A percentile compares a stretch with the other conserved stretches of the same genome.
phyloP scores from a whole-genome alignment of 495 filamentous ascomycete genomes.

The Podospora appendiculata region DNA sequence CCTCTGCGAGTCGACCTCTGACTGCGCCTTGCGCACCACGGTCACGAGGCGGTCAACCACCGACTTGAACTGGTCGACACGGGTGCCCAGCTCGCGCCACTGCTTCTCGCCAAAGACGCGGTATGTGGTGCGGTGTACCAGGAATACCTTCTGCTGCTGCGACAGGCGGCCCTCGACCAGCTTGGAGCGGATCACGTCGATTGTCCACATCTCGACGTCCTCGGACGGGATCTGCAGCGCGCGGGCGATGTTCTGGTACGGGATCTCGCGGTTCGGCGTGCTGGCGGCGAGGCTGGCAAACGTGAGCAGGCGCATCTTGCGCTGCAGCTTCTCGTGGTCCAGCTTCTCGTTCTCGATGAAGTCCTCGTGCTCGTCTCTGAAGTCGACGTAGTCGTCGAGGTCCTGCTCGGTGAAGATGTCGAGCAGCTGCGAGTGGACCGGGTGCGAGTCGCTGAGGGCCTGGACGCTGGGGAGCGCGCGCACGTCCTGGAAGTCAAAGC shows the following conservation, averaged over 20 bases:
- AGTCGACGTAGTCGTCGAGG: conserved; percentile 91
- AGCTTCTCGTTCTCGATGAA: conserved; percentile 68
- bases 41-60: conserved; percentile 66
- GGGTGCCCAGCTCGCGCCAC: conserved; percentile 86
- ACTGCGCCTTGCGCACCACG: conserved; percentile 70
- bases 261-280: conserved; percentile 71
- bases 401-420: conserved; percentile 92
- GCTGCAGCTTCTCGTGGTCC: conserved; percentile 54
- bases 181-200: conserved; percentile 90
- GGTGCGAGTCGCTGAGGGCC: conserved; percentile 73
- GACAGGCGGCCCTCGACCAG: conserved; percentile 92
- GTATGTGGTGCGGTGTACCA: conserved; percentile 91
- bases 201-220: conserved; percentile 96
- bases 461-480: conserved; percentile 80
- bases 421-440: conserved; percentile 77
- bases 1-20: conserved; percentile 51
- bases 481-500: conserved; percentile 93
- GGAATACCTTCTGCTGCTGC: conserved; percentile 83
- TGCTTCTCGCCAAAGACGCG: conserved; percentile 96
- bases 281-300: conserved; percentile 81
- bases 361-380: conserved; percentile 72
- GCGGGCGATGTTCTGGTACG: conserved; percentile 74
- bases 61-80: conserved; percentile 82
- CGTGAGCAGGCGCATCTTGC: conserved; percentile 93
- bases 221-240: conserved; percentile 70